A percentile compares a stretch with the other conserved stretches of the same genome.
Conservation (phyloP, 306 rosid genomes). For the Oemleria cerasiformis region DNA sequence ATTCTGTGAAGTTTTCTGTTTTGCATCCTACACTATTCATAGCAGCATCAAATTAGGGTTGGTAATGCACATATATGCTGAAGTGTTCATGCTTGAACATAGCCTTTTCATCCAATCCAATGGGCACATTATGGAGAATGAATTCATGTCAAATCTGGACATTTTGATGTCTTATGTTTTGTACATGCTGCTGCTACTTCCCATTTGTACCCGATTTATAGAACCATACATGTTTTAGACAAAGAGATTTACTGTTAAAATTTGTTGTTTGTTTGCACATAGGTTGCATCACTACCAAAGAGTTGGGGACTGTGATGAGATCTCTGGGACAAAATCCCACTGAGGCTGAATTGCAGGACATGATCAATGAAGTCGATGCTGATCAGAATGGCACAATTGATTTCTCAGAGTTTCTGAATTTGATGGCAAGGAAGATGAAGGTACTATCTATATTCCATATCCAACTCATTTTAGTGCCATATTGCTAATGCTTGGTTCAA, state of each 20-base stretch:
- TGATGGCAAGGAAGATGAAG: constrained; percentile 38
- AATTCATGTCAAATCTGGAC: background rate
- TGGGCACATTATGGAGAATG: background rate
- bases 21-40: too few species aligned
- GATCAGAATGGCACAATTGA: constrained; percentile 36
- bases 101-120: background rate
- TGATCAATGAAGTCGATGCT: constrained; percentile 38
- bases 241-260: background rate
- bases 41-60: background rate
- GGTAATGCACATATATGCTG: background rate
- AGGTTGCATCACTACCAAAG: constrained; percentile 35
- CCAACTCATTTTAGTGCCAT: background rate
- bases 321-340: constrained; percentile 37
- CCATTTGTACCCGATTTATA: background rate
- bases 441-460: background rate
- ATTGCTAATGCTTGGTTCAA: too few species aligned
- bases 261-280: constrained; percentile 2
- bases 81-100: background rate
- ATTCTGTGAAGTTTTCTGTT: background rate
- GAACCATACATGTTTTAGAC: background rate
- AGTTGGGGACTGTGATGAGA: constrained; percentile 37
- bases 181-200: background rate
- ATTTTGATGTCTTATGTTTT: constrained; percentile 2
- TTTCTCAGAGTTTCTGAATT: constrained; percentile 32
- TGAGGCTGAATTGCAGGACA: constrained; percentile 33